Base-by-base conservation (phyloP, 2,329 filamentous ascomycete genomes). In the Xylaria sp. region DNA sequence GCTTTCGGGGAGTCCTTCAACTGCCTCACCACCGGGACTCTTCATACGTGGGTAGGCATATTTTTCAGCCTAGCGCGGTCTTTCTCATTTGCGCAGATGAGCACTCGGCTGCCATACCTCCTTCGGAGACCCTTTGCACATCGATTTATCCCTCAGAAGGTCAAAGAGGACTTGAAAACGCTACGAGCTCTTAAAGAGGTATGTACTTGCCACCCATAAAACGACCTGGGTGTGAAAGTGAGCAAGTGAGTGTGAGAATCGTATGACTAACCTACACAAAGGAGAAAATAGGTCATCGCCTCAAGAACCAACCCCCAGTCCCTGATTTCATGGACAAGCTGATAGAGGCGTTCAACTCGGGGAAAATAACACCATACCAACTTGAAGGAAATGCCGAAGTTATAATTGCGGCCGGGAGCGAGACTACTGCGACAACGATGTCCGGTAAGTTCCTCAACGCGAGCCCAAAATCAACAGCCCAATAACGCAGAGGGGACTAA, bases 381-480 rank as follows among this genome's bases (percentile, higher is more conserved):
- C 66, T 74, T 12, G 58, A 59, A 18, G 70, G 68, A 1, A 73
- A 73, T 23, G 68, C 70, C 8, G 32, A 52, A 2, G 3, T 72
- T 39, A 39, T 74, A 1, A 69, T 83, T 32, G 68, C 78, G 2
- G 72, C 73, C 0, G 69, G 74, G 1, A 70, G 68, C n/a, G 71
- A 75, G 46, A 74, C 73, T 2, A 75, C 73, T 8, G 73, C 72
- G 0, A 74, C 71, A 12, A 7, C 68, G 4, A 44, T 75, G 5
- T 55, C 72, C 8, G 73, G 72, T 72, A 44, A 66, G 58, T 7
- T 41, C 34, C 18, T 20, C 12, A 10, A 10, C 32, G n/a, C 15
- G 41, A n/a, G 39, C 20, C 20, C 20, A 18, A 18, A n/a, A 41
- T 23, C 34, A 25, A 28, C 28, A 28, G 13, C 9, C 20, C 6